Conservation (phyloP, 176 grass and related monocot species). For the Carex cristatella region DNA sequence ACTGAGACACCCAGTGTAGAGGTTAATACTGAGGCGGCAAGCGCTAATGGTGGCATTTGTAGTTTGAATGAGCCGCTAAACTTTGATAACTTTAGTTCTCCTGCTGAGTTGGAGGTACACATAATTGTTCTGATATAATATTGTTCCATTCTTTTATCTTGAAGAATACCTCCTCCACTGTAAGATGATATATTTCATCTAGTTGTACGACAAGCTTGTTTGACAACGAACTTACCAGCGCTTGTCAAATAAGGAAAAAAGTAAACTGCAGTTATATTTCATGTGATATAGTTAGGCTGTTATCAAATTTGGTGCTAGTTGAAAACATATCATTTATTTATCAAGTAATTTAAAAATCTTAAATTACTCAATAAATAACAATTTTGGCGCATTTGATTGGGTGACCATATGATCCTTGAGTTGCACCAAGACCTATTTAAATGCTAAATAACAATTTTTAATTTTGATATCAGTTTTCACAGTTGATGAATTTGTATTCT, state of each 20-base stretch:
- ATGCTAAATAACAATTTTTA: neutral
- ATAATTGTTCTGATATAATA: neutral
- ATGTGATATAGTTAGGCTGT: neutral
- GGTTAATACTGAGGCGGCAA: conserved; percentile 16
- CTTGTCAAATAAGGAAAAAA: neutral
- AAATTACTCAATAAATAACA: too few relatives aligned
- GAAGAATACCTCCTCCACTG: too few relatives aligned
- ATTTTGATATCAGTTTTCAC: neutral
- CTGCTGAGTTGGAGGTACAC: conserved; percentile 64
- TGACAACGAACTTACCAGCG: neutral
- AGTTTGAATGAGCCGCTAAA: conserved; percentile 39
- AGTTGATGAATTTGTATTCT: neutral
- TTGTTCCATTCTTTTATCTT: too few relatives aligned
- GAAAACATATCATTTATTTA: neutral
- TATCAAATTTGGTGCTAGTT: neutral
- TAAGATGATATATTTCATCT: too few relatives aligned
- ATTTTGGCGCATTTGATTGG: neutral
- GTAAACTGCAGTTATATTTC: neutral
- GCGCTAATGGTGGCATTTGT: neutral
- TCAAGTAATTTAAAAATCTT: neutral
- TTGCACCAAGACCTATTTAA: neutral
- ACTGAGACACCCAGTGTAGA: conserved; percentile 14
- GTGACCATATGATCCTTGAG: neutral
- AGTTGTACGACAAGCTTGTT: neutral
- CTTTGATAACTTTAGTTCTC: conserved; percentile 49